Evolutionary conservation across 2,329 filamentous ascomycete species (phyloP), one percentile per base, ranked within the genome.

Genomic region (Phialemoniopsis sp.): DNA sequence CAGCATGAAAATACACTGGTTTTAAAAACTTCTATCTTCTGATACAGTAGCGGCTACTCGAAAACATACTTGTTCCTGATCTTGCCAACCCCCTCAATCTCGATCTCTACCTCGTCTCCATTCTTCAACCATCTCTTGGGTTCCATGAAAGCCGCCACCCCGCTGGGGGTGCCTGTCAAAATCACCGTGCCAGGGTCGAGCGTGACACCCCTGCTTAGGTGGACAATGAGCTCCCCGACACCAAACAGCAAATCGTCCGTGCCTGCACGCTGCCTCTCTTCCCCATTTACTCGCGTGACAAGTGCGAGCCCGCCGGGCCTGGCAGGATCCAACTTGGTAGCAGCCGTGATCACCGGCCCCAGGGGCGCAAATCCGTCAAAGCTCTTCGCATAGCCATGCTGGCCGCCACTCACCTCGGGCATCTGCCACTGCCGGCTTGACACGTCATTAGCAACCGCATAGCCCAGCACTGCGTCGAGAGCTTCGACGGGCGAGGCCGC

Each of bases 301-400:
- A 67, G 37, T 3, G 41, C 48, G 3, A 62, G 31, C 7, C 50
- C 49, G 1, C 52, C 52, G 21, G 21, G 21, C 10, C 10, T 26
- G 21, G 21, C 21, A 6, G 21, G 21, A 26, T 26, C 10, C 6
- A 26, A 6, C 21, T 26, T 26, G 6, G 6, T 10, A 6, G 21
- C 21, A 4, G 57, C 59, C 29, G 54, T 50, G 0, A 54, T 56
- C 2, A 63, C 52, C 2, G 73, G 73, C 0, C 75, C 70, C 48
- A 78, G 67, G 0, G 74, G 74, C 17, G 72, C 76, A 43, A 71
- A 78, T 5, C 70, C 74, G 53, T 79, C 73, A 6, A 68, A 63
- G 0, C 67, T 72, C 52, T 78, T 78, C 37, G 73, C 73, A 41
- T 79, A 70, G 45, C 70, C 78, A 57, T 74, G 79, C 41, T 80